Base-by-base conservation (phyloP, 2,329 filamentous ascomycete genomes). In the Alternaria infectoria region DNA sequence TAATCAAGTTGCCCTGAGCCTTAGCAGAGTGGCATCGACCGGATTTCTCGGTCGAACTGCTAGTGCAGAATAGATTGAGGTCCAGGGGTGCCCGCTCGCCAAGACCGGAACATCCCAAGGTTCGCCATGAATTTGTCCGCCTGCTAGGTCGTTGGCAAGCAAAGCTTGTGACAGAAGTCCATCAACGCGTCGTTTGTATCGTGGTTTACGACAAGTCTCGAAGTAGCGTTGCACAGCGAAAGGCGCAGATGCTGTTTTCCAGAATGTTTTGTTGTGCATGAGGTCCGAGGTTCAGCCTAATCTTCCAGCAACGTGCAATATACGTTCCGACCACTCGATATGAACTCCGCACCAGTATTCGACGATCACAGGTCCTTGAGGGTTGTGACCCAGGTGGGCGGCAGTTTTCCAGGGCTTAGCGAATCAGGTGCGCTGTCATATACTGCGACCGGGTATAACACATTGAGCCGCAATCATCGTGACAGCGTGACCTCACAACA, bases 271-370 rank as follows among this genome's bases (percentile, higher is more conserved):
- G 61, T 46, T 49, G 58, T 30, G 26, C 55, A 51, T 60, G 45
- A 60, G 60, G 56, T 36, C 54, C 57, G 60, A 57, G 71, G 67
- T 76, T 76, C 69, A 74, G 74, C 65, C 71, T 74, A 76, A 76
- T 75, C 61, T 67, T 65, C 55, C 19, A 60, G 32, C 62, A 67
- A 67, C 72, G 57, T 61, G 64, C 65, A 77, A 76, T 76, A 61
- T 74, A 73, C 67, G 55, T 61, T 64, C 68, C 66, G 65, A 50
- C 64, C 65, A 65, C 59, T 67, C 51, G 61, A 70, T 57, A 68
- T 67, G 45, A 61, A 57, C 32, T 40, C 49, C 44, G 58, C 50
- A 61, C 50, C 61, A 45, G 43, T n/a, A 45, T n/a, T 43, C 32
- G 55, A 30, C 54, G 32, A 51, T 57, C 57, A 61, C 36, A 59